Percentiles rank a stretch among this genome's conserved stretches.
phyloP scores from a whole-genome alignment of 192 early-diverging fungal genomes.

The Backusella parvicylindrica region DNA sequence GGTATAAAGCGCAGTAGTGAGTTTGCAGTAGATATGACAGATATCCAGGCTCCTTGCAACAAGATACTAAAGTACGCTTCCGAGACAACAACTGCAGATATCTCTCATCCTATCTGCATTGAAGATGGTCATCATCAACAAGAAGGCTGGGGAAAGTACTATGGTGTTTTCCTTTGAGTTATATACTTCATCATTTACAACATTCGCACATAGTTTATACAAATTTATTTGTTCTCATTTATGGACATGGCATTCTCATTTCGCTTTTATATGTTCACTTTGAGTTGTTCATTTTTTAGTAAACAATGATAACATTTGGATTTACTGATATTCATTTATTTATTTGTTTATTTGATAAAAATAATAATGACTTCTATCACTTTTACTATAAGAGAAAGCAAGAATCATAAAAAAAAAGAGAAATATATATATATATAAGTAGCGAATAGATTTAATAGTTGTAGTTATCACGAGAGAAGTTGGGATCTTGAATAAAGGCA shows the following conservation, averaged over 20 bases:
- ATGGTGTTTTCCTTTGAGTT: background rate
- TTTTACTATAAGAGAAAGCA: too few species aligned
- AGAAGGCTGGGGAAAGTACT: background rate
- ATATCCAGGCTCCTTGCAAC: background rate
- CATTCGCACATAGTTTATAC: too few species aligned
- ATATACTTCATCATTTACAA: too few species aligned
- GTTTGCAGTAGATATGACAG: background rate
- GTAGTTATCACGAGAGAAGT: constrained; percentile 78
- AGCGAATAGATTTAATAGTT: constrained; percentile 36
- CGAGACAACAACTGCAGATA: background rate
- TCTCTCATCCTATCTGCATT: background rate
- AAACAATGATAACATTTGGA: too few species aligned
- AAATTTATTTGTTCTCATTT: too few species aligned
- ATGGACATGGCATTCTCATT: too few species aligned
- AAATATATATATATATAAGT: background rate
- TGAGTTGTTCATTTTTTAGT: too few species aligned
- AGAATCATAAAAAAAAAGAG: background rate
- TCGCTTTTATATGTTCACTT: too few species aligned
- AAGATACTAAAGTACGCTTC: background rate
- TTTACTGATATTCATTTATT: too few species aligned
- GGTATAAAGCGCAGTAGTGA: background rate
- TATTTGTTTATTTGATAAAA: too few species aligned
- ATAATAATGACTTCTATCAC: too few species aligned
- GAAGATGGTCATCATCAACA: background rate
- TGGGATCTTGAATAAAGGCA: constrained; percentile 93